Base-by-base conservation (phyloP, 23 red algal genomes). In the Gracilaria vermiculophylla region DNA sequence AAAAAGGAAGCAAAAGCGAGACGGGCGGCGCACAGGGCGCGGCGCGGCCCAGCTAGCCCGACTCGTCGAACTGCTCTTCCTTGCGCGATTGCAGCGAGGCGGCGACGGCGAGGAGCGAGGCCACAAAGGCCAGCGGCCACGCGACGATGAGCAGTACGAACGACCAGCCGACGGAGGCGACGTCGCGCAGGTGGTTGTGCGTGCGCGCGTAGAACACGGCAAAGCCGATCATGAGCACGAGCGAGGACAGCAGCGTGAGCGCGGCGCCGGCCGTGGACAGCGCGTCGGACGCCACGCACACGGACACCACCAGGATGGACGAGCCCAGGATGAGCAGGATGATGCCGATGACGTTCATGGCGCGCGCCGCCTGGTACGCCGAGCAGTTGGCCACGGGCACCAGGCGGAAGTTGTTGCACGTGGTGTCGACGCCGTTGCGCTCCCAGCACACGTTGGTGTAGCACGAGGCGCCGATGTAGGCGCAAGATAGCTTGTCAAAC, bases 191-290 rank as follows among this genome's bases (percentile, higher is more conserved):
- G 36, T 31, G 36, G 37, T 66, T 69, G 70, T 77, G 60, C 3
- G 61, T 69, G 47, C 39, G 42, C 2, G 64, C 81, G 71, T 76
- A 85, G 39, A 93, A 93, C 48, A 93, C 71, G 54, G 81, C 90
- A 67, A 93, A 93, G 16, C 54, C 90, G 20, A 85, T 85, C 90
- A 93, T 93, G 53, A 86, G 69, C 54, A 84, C 85, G 55, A 93
- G 11, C 23, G 58, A 80, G 36, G 74, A 51, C 24, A 93, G 21
- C 24, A 75, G 43, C 17, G 90, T 93, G 42, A 47, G 36, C 17
- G 78, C 23, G 0, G 80, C 69, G 4, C 90, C 90, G 1, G 73
- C 36, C 12, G 58, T 54, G 16, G 58, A 52, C 3, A 93, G 80
- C 12, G 40, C 60, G 2, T 37, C n/a, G 2, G 78, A 76, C 21